Base-by-base conservation (phyloP, 495 filamentous ascomycete genomes). In the Pyronema omphalodes region DNA sequence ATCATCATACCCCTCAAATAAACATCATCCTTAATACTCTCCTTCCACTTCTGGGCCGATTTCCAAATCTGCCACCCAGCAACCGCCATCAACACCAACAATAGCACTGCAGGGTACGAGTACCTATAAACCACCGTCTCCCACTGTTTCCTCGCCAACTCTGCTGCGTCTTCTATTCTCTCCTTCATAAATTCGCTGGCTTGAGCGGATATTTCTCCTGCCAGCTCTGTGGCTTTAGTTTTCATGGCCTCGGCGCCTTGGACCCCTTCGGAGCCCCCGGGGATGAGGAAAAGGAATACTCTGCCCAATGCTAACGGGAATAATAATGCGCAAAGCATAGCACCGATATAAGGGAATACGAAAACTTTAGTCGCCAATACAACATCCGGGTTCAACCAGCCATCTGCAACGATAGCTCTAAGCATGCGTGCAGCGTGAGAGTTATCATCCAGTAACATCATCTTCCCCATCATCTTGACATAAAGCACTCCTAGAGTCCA, bases 401-500 rank as follows among this genome's bases (percentile, higher is more conserved):
- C 86, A 33, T 82, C 72, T 7, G 77, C 80, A 46, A 88, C 75
- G 37, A 95, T 80, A 34, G 79, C 81, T 19, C 79, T 76, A 19
- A 93, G 74, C 1, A 84, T 82, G 45, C 75, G 73, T 0, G 87
- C 83, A 0, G 82, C 76, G 15, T 83, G 80, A 14, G 84, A 84
- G 11, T 73, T 71, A 54, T 67, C 71, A 45, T 80, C 67, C 39
- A 73, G 71, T 60, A 76, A 74, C 46, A 84, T 72, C 44, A 87
- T 73, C 37, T 84, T 83, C 37, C 76, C 74, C n/a, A 77, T 78
- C 68, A 95, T 78, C 55, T 93, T 89, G 49, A 93, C 76, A 67
- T 95, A 95, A 34, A 98, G 74, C 15, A 96, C 77, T 7, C 93
- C 93, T 3, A 96, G 70, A 0, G 88, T 93, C 88, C 93, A 98